Evolutionary conservation across 202 grass and related monocot genomes (phyloP), one percentile per base, ranked within the genome.

Genomic region (Dendrocalamus latiflorus): DNA sequence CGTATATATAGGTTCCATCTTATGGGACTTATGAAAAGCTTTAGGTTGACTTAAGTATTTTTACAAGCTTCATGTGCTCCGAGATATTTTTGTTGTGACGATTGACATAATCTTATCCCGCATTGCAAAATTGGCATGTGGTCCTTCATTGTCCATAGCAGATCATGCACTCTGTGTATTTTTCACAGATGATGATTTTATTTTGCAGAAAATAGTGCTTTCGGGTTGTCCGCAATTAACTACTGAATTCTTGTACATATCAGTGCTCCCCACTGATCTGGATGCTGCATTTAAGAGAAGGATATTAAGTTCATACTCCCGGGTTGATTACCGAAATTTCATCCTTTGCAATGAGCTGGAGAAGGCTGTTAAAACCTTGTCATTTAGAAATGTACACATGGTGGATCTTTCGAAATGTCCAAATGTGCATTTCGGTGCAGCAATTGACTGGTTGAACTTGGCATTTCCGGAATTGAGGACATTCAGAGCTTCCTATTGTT

Each of bases 341-440:
- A 34, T 74, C 45, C 77, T 72, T 81, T 85, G 71, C 54, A 26
- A 49, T 76, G 77, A 81, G 62, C 47, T 89, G 33, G 5, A 58
- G 56, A 77, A 47, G 56, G 33, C 49, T 80, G 83, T 26, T 57
- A 81, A 85, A 85, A 85, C 55, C 70, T 65, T 58, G 20, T 72
- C 77, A 67, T 90, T 85, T 83, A 56, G 65, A 74, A 86, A 74
- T 85, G 85, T 92, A 70, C 85, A 50, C 76, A 81, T 65, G 67
- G 70, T 97, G 56, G 87, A 92, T 86, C 82, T 97, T 77, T 97
- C 91, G 24, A 91, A 84, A 61, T 97, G 94, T 82, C 85, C 87
- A 85, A 93, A 94, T 67, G 69, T 92, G 48, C 68, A 90, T 88
- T 85, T 91, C 74, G 69, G 51, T 48, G 51, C 57, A 20, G 70